Percentiles rank a stretch among this genome's conserved stretches.
Conservation (phyloP, 139 green algal species). For the Chlamydomonas incerta region DNA sequence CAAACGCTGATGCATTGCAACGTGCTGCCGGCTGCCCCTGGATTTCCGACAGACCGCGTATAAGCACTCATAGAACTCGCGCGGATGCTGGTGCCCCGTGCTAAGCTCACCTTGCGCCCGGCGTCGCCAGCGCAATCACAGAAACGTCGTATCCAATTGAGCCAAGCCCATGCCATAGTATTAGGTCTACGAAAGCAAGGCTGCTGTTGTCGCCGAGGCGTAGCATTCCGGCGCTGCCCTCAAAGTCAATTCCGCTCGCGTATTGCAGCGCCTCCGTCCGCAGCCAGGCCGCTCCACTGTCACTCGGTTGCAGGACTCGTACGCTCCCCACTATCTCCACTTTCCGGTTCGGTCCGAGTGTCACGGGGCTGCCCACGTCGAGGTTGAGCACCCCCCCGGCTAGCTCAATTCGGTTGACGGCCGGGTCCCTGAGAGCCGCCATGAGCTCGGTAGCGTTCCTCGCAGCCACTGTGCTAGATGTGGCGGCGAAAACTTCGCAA, state of each 20-base stretch:
- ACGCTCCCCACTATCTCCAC: conserved; percentile 4
- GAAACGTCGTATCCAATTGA: conserved; percentile 6
- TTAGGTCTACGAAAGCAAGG: background rate
- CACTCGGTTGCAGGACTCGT: background rate
- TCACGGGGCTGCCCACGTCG: background rate
- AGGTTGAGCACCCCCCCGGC: background rate
- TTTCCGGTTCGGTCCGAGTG: background rate
- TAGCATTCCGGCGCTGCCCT: background rate
- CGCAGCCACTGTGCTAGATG: too few relatives aligned
- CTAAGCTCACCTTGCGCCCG: background rate
- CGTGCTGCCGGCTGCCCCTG: too few relatives aligned
- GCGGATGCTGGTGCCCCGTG: too few relatives aligned
- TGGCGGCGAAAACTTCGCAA: too few relatives aligned
- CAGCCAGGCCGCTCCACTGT: too few relatives aligned
- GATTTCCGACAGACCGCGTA: too few relatives aligned
- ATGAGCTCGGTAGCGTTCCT: background rate
- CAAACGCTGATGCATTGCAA: too few relatives aligned
- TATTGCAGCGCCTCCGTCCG: background rate
- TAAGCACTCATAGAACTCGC: too few relatives aligned
- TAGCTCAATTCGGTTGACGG: background rate
- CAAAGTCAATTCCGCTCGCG: background rate
- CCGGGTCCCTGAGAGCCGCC: background rate
- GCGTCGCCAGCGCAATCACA: background rate
- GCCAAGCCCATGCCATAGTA: background rate
- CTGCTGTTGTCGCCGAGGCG: background rate